Evolutionary conservation across 2,329 filamentous ascomycete genomes (phyloP).

Genomic region (Colletotrichum scovillei): DNA sequence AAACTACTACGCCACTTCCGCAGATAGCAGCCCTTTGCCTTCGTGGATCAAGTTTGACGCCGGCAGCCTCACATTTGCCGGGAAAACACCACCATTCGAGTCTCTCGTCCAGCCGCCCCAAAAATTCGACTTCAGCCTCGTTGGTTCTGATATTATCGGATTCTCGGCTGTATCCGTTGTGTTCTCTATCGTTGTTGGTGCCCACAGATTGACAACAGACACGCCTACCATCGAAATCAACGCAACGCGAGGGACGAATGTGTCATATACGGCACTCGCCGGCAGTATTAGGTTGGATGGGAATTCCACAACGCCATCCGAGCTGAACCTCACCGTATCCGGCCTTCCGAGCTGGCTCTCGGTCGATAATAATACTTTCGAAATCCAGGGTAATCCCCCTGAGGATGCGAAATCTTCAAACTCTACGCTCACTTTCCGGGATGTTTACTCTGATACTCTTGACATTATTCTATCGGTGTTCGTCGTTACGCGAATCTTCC

Average conservation of each 20-base stretch:
- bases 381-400: slow-evolving; percentile 73
- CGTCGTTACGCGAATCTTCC: slow-evolving; percentile 53
- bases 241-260: slow-evolving; percentile 60
- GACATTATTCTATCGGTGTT: slow-evolving; percentile 61
- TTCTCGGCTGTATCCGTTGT: slow-evolving; percentile 74
- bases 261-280: slow-evolving; percentile 65
- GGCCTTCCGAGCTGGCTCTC: slow-evolving; percentile 76
- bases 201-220: slow-evolving; percentile 75
- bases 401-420: slow-evolving; percentile 68
- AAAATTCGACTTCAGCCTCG: slow-evolving; percentile 76
- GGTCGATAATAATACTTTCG: slow-evolving; percentile 71
- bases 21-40: slow-evolving; percentile 83
- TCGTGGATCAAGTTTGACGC: slow-evolving; percentile 86
- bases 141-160: slow-evolving; percentile 83
- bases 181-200: slow-evolving; percentile 80
- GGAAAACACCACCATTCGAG: slow-evolving; percentile 74
- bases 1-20: slow-evolving; percentile 82
- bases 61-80: slow-evolving; percentile 73
- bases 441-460: slow-evolving; percentile 69
- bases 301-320: slow-evolving; percentile 55
- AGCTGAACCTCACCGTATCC: slow-evolving; percentile 64
- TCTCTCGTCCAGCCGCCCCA: slow-evolving; percentile 76
- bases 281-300: slow-evolving; percentile 69
- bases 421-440: slow-evolving; percentile 70
- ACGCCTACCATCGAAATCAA: slow-evolving; percentile 67